Percentiles rank a stretch among this genome's conserved stretches.
Conservation (phyloP, 768 basidiomycete species). For the Russula earlei region DNA sequence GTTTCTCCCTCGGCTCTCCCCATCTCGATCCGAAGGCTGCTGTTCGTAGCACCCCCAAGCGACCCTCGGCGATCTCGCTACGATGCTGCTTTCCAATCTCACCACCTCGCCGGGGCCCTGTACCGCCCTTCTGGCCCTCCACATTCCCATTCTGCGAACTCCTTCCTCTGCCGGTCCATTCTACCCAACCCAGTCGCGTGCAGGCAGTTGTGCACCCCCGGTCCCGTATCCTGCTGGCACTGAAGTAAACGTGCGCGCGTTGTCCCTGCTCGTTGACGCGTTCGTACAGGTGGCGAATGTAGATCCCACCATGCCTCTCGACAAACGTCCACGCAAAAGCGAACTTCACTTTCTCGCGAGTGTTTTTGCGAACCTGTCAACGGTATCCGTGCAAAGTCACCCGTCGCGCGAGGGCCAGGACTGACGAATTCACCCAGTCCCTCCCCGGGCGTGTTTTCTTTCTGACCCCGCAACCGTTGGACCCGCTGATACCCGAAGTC, state of each 20-base stretch:
- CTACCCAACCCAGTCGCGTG: conserved; percentile 70
- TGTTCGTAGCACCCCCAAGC: conserved; percentile 46
- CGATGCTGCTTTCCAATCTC: conserved; percentile 97
- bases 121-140: conserved; percentile 50
- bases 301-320: conserved; percentile 38
- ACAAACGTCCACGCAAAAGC: conserved; percentile 55
- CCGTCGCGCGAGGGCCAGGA: background rate
- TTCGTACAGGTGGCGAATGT: conserved; percentile 67
- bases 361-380: conserved; percentile 87
- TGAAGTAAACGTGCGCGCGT: conserved; percentile 44
- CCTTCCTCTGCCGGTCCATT: conserved; percentile 41
- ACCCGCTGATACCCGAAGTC: conserved; percentile 37
- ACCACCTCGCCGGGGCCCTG: conserved; percentile 67
- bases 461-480: conserved; percentile 51
- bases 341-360: conserved; percentile 85
- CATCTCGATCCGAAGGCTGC: background rate
- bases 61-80: conserved; percentile 84
- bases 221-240: conserved; percentile 57
- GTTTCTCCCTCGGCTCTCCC: conserved; percentile 25
- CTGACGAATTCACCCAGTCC: conserved; percentile 37
- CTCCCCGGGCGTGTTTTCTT: conserved; percentile 75
- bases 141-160: conserved; percentile 52
- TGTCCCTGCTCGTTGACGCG: conserved; percentile 83
- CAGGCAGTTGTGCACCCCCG: conserved; percentile 69
- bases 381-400: conserved; percentile 38